Evolutionary conservation across 1,284 basidiomycete species (phyloP), one percentile per base, ranked within the genome.

Genomic region (Ganoderma boninense): DNA sequence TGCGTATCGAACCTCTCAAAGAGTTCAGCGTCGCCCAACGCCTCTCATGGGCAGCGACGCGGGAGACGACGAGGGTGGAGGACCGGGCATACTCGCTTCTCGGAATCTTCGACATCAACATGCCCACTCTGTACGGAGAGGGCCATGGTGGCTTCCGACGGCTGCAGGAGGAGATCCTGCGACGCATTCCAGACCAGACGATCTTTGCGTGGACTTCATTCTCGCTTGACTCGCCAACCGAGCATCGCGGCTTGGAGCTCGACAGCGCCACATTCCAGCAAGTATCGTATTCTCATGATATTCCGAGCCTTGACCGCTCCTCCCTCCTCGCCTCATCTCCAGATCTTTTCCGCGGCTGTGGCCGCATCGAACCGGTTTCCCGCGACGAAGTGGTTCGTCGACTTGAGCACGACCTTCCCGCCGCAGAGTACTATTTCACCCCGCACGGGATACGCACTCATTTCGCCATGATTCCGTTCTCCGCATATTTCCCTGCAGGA

Each of bases 1-100:
- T 54, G 38, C 42, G 35, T 1, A 20, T 62, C 16, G 10, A 35
- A 42, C 8, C 40, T 5, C 42, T 62, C 18, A 29, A 26, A 4
- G 20, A 44, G 10, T 43, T 70, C 40, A 65, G 62, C 62, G 57
- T 67, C 3, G 65, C 69, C 0, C 42, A 49, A 1, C 62, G 69
- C 14, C 60, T 70, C 46, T 70, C 69, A 1, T 70, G 65, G 69
- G 69, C 69, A 0, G 54, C 69, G 10, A 14, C 5, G 3, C 62
- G 69, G 44, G 13, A 35, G 23, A 67, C 69, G 2, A 70, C 69
- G 29, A 38, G 65, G 11, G 16, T 44, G 8, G 69, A 70, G 26
- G 69, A 70, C 66, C 59, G 62, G n/a, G 66, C 69, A 4, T 70
- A 70, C 52, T 67, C 56, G n/a, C 59, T 70, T 1, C 42, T 70